Conservation (phyloP, 2,329 filamentous ascomycete genomes). For the Fusarium lateritium region DNA sequence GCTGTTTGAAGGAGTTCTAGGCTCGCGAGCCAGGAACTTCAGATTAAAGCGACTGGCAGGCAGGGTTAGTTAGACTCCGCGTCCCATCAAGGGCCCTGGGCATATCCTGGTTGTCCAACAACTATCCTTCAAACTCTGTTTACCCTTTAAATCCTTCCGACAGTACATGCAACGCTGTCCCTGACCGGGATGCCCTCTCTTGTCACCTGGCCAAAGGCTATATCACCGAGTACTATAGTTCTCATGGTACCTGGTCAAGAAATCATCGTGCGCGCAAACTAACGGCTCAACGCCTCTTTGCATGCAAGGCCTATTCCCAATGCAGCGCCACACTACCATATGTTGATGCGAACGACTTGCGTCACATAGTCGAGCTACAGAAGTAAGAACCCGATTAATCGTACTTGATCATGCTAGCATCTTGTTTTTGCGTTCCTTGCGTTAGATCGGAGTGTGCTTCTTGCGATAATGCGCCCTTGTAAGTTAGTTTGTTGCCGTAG, state of each 20-base stretch:
- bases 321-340: constrained; percentile 9
- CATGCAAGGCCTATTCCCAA: not conserved
- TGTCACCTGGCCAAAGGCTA: constrained; percentile 1
- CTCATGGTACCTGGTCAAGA: not conserved
- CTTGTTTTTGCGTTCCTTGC: not conserved
- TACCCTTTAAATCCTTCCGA: not conserved
- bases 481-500: not conserved
- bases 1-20: not conserved
- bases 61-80: not conserved
- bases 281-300: not conserved
- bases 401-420: not conserved
- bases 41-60: not conserved
- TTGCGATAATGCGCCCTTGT: not conserved
- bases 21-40: not conserved
- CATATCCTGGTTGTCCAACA: constrained; percentile 8
- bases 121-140: constrained; percentile 16
- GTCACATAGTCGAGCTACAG: constrained; percentile 2
- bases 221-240: not conserved
- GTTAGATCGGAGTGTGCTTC: not conserved
- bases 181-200: constrained; percentile 14
- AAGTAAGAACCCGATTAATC: not conserved
- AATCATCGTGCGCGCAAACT: constrained; percentile 2
- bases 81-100: constrained; percentile 3
- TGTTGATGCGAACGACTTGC: not conserved
- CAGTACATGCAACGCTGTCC: not conserved